phyloP scores from a whole-genome alignment of 331 rosid species.

The Telfairia occidentalis region DNA sequence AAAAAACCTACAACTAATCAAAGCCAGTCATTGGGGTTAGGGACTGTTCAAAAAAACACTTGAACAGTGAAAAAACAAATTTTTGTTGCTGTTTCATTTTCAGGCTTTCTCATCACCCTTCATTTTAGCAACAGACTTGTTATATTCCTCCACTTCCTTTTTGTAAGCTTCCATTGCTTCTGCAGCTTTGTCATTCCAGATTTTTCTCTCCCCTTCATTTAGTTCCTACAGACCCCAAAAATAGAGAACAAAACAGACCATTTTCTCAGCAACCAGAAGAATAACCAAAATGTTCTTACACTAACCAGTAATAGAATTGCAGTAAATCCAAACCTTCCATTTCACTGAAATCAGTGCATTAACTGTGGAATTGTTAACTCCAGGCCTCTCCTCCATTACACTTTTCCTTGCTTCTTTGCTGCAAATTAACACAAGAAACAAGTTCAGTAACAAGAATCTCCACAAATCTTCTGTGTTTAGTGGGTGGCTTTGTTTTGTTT shows the following conservation, averaged over 20 bases:
- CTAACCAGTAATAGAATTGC: neutral
- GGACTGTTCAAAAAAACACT: neutral
- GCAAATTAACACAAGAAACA: conserved; percentile 4
- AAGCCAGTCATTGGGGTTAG: neutral
- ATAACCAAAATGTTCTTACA: neutral
- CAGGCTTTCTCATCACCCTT: neutral
- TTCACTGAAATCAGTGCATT: conserved; percentile 55
- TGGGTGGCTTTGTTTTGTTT: neutral
- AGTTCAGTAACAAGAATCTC: neutral
- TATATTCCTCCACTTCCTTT: conserved; percentile 64
- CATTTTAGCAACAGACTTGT: conserved; percentile 30
- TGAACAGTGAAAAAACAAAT: neutral
- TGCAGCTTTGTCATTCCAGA: conserved; percentile 62
- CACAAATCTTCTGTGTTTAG: neutral
- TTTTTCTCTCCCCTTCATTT: conserved; percentile 50
- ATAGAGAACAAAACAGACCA: neutral
- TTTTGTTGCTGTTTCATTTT: no score
- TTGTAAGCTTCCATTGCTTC: conserved; percentile 78
- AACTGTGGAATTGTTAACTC: conserved; percentile 31
- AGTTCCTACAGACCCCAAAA: conserved; percentile 37
- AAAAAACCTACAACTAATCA: neutral
- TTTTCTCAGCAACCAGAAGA: neutral
- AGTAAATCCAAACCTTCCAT: conserved; percentile 49
- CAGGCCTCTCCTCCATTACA: conserved; percentile 54
- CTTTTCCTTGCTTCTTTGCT: conserved; percentile 68